Conservation (phyloP, 495 filamentous ascomycete genomes). For the Bryoglossum gracile region DNA sequence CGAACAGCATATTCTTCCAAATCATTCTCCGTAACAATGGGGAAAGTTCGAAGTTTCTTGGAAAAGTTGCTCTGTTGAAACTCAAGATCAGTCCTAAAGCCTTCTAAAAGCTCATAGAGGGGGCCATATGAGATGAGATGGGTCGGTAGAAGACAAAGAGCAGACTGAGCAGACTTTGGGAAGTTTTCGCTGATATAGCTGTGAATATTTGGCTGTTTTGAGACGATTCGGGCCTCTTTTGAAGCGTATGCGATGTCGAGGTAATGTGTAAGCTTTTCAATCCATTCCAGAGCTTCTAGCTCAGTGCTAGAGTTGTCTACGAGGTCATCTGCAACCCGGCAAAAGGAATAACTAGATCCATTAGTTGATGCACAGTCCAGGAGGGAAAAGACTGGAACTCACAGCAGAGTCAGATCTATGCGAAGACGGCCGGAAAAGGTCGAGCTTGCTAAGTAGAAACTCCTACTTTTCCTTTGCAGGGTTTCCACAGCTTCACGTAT, state of each 20-base stretch:
- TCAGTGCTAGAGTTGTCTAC: conserved; percentile 48
- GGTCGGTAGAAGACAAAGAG: conserved; percentile 47
- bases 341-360: conserved; percentile 54
- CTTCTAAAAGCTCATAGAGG: conserved; percentile 50
- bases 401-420: conserved; percentile 56
- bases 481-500: conserved; percentile 46
- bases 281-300: conserved; percentile 41
- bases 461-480: conserved; percentile 53
- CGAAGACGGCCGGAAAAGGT: conserved; percentile 56
- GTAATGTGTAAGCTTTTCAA: conserved; percentile 42
- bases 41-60: conserved; percentile 29
- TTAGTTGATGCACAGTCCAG: neutral
- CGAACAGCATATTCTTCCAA: conserved; percentile 49
- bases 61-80: conserved; percentile 29
- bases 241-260: conserved; percentile 37
- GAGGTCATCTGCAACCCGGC: conserved; percentile 61
- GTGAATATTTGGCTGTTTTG: conserved; percentile 16
- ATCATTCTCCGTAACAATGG: conserved; percentile 47
- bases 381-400: conserved; percentile 24
- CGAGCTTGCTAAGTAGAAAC: conserved; percentile 60
- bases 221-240: conserved; percentile 9
- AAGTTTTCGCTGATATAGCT: conserved; percentile 37
- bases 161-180: conserved; percentile 37
- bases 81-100: conserved; percentile 54
- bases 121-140: conserved; percentile 43